phyloP scores from a whole-genome alignment of 306 rosid genomes.

The Spatholobus suberectus region DNA sequence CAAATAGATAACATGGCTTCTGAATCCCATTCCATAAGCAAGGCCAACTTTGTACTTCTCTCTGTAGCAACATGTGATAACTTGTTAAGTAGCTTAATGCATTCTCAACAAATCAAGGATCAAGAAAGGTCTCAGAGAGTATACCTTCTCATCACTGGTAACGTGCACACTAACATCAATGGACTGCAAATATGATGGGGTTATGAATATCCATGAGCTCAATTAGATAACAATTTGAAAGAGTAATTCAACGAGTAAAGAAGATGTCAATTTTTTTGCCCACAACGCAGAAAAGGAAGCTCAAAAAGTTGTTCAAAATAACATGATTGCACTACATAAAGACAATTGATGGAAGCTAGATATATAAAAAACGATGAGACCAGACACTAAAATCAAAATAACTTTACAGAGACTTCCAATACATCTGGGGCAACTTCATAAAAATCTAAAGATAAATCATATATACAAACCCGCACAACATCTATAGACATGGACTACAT shows the following conservation, averaged over 20 bases:
- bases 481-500: neutral
- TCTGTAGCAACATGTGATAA: constrained; percentile 59
- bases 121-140: constrained; percentile 15
- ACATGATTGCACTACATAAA: neutral
- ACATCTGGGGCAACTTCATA: neutral
- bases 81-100: neutral
- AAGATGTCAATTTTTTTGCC: neutral
- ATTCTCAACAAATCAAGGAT: constrained; percentile 16
- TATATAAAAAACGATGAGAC: neutral
- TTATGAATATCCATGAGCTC: constrained; percentile 25
- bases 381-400: neutral
- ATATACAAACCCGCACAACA: neutral
- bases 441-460: constrained; percentile 3
- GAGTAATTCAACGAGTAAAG: neutral
- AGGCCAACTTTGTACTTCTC: constrained; percentile 85
- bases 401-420: neutral
- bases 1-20: constrained; percentile 94
- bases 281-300: neutral
- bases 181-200: constrained; percentile 69
- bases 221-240: constrained; percentile 2
- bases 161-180: constrained; percentile 89
- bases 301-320: neutral
- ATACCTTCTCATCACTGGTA: constrained; percentile 83
- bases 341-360: neutral
- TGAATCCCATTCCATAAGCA: constrained; percentile 91